These are phyloP conservation scores for Solanum hybrid DNA, from an alignment of 305 asterid genomes.

Conservation along the genomic window DNA sequence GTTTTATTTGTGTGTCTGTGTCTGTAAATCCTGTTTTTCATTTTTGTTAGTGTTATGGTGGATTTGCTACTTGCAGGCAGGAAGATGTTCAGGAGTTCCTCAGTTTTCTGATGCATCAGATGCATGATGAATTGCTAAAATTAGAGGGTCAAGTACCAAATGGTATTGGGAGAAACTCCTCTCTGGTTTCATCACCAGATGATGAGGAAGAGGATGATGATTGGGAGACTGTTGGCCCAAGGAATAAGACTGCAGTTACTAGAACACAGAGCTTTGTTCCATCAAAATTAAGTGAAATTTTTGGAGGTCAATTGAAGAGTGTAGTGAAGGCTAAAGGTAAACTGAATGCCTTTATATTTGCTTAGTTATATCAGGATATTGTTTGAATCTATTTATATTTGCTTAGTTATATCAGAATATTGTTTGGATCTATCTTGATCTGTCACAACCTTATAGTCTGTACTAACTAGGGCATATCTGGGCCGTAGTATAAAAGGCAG, in stretches of 20 bases:
- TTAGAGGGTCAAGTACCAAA: conserved; percentile 46
- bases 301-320: conserved; percentile 77
- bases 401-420: background rate
- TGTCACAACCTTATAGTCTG: background rate
- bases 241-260: conserved; percentile 62
- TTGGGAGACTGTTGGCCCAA: conserved; percentile 78
- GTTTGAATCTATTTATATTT: background rate
- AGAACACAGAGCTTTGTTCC: conserved; percentile 74
- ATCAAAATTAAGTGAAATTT: conserved; percentile 66
- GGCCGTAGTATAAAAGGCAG: background rate
- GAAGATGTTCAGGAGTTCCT: conserved; percentile 93
- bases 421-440: conserved; percentile 3
- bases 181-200: conserved; percentile 56
- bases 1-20: conserved; percentile 1
- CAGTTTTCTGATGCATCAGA: conserved; percentile 82
- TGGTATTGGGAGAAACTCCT: conserved; percentile 41
- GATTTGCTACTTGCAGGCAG: conserved; percentile 41
- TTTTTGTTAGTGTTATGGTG: conserved; percentile 7
- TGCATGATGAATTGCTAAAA: conserved; percentile 88
- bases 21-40: background rate
- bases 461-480: background rate
- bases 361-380: background rate
- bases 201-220: conserved; percentile 51
- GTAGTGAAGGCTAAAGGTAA: conserved; percentile 81
- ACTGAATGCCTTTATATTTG: background rate